phyloP scores from a whole-genome alignment of 140 eudicot species.

The Anethum foeniculum region DNA sequence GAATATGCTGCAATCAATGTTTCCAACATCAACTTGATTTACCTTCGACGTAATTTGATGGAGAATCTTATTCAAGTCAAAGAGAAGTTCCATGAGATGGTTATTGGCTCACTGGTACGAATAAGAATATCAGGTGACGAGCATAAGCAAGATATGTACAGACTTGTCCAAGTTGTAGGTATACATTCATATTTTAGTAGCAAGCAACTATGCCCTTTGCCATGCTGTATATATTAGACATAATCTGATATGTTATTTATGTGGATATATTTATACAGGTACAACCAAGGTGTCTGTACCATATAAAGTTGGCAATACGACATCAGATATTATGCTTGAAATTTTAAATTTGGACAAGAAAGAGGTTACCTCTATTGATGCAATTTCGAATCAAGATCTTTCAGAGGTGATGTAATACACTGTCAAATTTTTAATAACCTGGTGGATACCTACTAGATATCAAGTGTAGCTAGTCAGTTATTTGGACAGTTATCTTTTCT shows the following conservation, averaged over 20 bases:
- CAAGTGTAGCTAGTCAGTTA: background rate
- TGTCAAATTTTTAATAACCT: background rate
- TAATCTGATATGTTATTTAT: slow-evolving; percentile 9
- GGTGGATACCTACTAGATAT: background rate
- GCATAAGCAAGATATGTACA: slow-evolving; percentile 67
- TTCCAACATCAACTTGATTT: slow-evolving; percentile 71
- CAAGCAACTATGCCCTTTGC: slow-evolving; percentile 1
- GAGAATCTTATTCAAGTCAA: slow-evolving; percentile 51
- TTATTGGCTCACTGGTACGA: slow-evolving; percentile 82
- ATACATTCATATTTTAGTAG: background rate
- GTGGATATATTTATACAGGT: slow-evolving; percentile 43
- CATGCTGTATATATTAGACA: background rate
- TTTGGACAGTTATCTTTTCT: background rate
- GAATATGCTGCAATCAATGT: slow-evolving; percentile 84
- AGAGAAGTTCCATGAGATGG: slow-evolving; percentile 61
- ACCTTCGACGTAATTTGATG: slow-evolving; percentile 64
- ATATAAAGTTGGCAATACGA: slow-evolving; percentile 45
- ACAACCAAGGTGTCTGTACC: slow-evolving; percentile 64
- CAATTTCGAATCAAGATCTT: slow-evolving; percentile 76
- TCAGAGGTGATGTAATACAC: slow-evolving; percentile 59
- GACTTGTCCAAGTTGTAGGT: slow-evolving; percentile 74
- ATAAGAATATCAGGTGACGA: slow-evolving; percentile 63
- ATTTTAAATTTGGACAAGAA: slow-evolving; percentile 80
- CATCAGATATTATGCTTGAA: slow-evolving; percentile 59
- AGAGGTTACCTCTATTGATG: slow-evolving; percentile 62